Evolutionary conservation across 1,284 basidiomycete genomes (phyloP).

Genomic region (Caloboletus firmus): DNA sequence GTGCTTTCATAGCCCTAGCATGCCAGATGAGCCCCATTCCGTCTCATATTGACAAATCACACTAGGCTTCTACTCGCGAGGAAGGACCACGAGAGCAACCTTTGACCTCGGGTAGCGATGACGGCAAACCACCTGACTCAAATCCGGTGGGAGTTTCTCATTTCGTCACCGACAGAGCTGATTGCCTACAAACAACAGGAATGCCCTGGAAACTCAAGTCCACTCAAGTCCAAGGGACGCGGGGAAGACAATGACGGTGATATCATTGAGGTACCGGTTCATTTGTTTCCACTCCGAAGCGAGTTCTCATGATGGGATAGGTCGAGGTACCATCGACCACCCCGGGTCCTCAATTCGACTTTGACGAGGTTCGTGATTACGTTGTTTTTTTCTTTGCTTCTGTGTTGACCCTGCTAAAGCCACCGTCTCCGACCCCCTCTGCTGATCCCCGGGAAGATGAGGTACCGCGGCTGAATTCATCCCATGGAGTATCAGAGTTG

Average conservation of each 20-base stretch:
- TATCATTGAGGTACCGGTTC: not conserved
- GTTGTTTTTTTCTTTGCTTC: not conserved
- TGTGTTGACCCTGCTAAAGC: not conserved
- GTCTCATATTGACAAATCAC: no score
- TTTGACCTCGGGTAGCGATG: no score
- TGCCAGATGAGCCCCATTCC: no score
- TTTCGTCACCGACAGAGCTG: no score
- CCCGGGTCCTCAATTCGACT: not conserved
- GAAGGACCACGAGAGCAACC: no score
- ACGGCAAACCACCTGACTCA: no score
- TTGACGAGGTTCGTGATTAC: not conserved
- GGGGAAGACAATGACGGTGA: not conserved
- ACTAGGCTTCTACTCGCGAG: no score
- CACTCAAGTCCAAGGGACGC: no score
- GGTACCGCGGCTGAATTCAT: fast-evolving
- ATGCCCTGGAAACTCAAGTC: not conserved
- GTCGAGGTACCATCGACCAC: not conserved
- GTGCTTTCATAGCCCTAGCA: not conserved
- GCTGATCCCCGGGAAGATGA: no score
- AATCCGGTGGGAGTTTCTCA: no score
- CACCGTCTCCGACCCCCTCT: not conserved
- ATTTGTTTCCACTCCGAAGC: not conserved
- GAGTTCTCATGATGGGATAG: not conserved
- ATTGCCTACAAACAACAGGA: not conserved
- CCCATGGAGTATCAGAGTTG: fast-evolving